Percentiles rank a stretch among this genome's conserved stretches.
Conservation (phyloP, 306 rosid genomes). For the Prunus mume region DNA sequence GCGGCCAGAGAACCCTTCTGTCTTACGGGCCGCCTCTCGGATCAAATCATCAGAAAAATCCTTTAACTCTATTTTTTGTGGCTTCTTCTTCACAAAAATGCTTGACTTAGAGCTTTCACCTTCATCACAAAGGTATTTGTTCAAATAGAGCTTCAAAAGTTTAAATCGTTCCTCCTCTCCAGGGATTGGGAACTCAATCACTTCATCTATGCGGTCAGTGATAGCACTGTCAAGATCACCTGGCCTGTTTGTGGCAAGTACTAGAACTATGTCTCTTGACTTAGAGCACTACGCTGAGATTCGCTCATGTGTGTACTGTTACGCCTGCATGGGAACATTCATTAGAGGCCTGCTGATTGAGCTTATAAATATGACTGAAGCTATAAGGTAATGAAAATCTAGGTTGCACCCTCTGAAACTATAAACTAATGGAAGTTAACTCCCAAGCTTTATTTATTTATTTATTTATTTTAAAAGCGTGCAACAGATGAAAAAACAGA, state of each 20-base stretch:
- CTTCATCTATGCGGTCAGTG: conserved; percentile 96
- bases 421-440: neutral
- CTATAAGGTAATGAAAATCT: neutral
- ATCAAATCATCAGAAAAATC: conserved; percentile 71
- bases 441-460: neutral
- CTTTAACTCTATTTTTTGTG: conserved; percentile 54
- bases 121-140: conserved; percentile 60
- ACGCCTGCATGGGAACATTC: conserved; percentile 62
- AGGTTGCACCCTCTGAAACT: neutral
- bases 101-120: conserved; percentile 46
- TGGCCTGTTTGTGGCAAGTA: conserved; percentile 97
- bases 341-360: neutral
- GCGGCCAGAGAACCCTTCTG: conserved; percentile 96
- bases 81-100: conserved; percentile 41
- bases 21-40: conserved; percentile 70
- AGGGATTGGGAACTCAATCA: conserved; percentile 90
- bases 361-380: neutral
- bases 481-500: neutral
- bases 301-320: conserved; percentile 93
- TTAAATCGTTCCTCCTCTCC: conserved; percentile 88
- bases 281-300: conserved; percentile 97
- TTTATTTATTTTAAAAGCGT: no score
- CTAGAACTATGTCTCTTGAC: conserved; percentile 92
- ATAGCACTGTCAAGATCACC: conserved; percentile 91
- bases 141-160: conserved; percentile 76